These are phyloP conservation scores for Lentinula detonsa DNA, from an alignment of 768 basidiomycete species.

Conservation along the genomic window DNA sequence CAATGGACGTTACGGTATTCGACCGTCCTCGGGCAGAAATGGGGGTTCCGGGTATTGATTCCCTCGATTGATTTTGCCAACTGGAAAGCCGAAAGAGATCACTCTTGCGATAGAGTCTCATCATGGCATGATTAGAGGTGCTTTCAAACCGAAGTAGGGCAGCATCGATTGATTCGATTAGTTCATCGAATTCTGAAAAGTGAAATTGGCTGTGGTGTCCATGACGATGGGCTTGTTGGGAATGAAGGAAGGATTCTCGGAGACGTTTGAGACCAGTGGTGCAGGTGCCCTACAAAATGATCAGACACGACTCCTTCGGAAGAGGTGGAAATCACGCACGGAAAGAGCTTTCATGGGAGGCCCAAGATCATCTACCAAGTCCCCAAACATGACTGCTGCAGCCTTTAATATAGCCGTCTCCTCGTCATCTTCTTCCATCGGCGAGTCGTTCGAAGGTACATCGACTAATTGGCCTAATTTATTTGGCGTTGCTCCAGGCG, in stretches of 20 bases:
- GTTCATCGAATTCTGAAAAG: constrained; percentile 56
- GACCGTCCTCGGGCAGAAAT: constrained; percentile 6
- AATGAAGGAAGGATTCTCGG: constrained; percentile 56
- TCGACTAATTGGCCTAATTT: not conserved
- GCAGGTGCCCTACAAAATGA: constrained; percentile 46
- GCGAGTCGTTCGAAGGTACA: not conserved
- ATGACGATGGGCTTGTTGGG: constrained; percentile 19
- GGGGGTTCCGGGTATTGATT: not conserved
- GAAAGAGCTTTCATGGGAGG: constrained; percentile 71
- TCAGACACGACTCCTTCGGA: not conserved
- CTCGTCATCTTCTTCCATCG: constrained; percentile 25
- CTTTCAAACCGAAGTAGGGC: constrained; percentile 73
- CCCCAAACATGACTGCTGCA: constrained; percentile 71
- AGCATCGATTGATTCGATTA: constrained; percentile 61
- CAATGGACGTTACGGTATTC: constrained; percentile 13
- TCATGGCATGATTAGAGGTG: constrained; percentile 78
- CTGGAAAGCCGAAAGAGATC: constrained; percentile 20
- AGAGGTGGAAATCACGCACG: constrained; percentile 34
- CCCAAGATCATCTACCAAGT: constrained; percentile 73
- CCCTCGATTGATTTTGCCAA: not conserved
- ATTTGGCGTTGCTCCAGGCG: constrained; percentile 5
- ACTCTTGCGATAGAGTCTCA: constrained; percentile 63
- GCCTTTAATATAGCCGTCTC: constrained; percentile 44
- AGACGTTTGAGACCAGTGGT: constrained; percentile 56
- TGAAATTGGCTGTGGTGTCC: constrained; percentile 24